Evolutionary conservation across 495 filamentous ascomycete species (phyloP).

Genomic region (Astrothelium subdiscretum): DNA sequence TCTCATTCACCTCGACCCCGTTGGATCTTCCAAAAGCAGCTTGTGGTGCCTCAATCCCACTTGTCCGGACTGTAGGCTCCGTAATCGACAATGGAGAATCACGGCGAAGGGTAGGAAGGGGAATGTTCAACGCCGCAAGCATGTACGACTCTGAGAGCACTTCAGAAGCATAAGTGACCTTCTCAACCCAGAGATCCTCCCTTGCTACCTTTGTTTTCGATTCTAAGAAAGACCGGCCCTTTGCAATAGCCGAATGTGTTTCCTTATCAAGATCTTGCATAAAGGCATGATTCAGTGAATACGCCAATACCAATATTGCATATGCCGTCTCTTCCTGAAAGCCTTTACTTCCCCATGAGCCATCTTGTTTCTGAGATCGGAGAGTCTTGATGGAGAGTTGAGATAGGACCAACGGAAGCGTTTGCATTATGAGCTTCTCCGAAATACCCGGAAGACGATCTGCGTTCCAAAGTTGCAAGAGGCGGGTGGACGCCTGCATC

Average conservation of each 20-base stretch:
- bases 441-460: neutral
- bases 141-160: constrained; percentile 4
- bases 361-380: neutral
- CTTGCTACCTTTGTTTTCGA: neutral
- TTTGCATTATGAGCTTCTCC: neutral
- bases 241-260: neutral
- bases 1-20: neutral
- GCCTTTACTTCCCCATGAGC: neutral
- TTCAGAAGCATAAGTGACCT: constrained; percentile 4
- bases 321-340: constrained; percentile 5
- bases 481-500: constrained; percentile 1
- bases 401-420: neutral
- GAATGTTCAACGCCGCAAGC: constrained; percentile 31
- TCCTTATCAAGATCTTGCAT: neutral
- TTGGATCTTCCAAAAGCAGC: neutral
- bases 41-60: constrained; percentile 19
- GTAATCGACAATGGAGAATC: neutral
- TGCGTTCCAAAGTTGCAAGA: neutral
- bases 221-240: neutral
- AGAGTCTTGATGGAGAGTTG: neutral
- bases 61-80: neutral
- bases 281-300: neutral
- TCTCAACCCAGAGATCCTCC: constrained; percentile 7
- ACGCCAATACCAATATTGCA: neutral
- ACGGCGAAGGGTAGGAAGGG: neutral